A percentile compares a stretch with the other conserved stretches of the same genome.
Evolutionary conservation across 208 protist species (phyloP).

Genomic region (Angomonas ambiguus): DNA sequence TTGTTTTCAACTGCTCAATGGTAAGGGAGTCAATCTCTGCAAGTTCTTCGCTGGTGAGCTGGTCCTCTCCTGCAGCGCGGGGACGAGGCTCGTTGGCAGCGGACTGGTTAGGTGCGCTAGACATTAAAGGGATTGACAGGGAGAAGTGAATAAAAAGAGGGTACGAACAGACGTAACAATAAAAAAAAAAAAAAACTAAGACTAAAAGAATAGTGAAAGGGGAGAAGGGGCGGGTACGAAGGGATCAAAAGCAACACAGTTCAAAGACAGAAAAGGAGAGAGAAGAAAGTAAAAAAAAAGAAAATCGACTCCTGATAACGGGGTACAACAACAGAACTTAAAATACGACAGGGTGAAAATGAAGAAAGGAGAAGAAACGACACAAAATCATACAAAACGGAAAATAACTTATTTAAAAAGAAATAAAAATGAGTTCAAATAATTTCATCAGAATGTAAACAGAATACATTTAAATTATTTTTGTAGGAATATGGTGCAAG

Average conservation of each 20-base stretch:
- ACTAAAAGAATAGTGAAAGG: slow-evolving; percentile 4
- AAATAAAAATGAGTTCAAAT: too few relatives aligned
- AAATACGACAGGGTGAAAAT: too few relatives aligned
- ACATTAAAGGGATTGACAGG: slow-evolving; percentile 6
- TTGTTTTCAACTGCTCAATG: slow-evolving; percentile 63
- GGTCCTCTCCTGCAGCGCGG: slow-evolving; percentile 20
- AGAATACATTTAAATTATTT: too few relatives aligned
- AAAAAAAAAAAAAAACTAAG: slow-evolving; percentile 1
- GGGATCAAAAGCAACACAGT: not conserved
- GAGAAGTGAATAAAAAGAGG: not conserved
- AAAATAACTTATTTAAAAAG: too few relatives aligned
- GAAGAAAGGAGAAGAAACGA: too few relatives aligned
- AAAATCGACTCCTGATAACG: not conserved
- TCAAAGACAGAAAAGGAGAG: slow-evolving; percentile 12
- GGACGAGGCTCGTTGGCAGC: slow-evolving; percentile 21
- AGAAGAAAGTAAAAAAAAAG: slow-evolving; percentile 5
- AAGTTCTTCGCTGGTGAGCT: slow-evolving; percentile 56
- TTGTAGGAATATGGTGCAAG: too few relatives aligned
- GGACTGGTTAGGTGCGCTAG: not conserved
- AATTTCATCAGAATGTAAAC: too few relatives aligned
- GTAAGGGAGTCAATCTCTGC: slow-evolving; percentile 71
- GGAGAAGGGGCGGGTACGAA: not conserved
- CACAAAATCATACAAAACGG: too few relatives aligned
- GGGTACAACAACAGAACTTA: not conserved
- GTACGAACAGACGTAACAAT: not conserved